Evolutionary conservation across 805 yeast species (phyloP), one percentile per base, ranked within the genome.

Genomic region (Brettanomyces bruxellensis): DNA sequence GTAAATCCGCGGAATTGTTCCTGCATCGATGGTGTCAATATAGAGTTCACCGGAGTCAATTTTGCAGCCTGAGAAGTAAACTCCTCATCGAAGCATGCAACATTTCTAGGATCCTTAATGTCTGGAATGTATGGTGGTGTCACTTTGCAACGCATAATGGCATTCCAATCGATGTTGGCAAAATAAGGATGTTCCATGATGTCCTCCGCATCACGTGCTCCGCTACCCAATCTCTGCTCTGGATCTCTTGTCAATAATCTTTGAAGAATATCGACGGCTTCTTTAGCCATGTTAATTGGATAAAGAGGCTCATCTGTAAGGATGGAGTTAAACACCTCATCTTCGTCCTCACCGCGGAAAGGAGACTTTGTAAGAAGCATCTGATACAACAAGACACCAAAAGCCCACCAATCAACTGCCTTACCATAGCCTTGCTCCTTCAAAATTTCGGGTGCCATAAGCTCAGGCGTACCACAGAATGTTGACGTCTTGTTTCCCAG

Each of bases 321-420:
- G 58, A 93, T 93, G 12, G 99, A 96, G 65, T 90, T 93, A 68
- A 91, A 93, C 34, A 93, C 89, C 67, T 93, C 99, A 60, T 93
- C 98, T 49, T 67, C 71, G 48, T 66, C 70, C 55, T 90, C 96
- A 54, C 99, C 99, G 54, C 91, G 83, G 69, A 93, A 93, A 35
- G 99, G 99, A 6, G 96, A 86, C 66, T 91, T 95, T 45, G 96
- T 93, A 48, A 93, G 73, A 47, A 93, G 72, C 99, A 93, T 93
- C 67, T 93, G 99, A 66, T 91, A 93, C 53, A 93, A 71, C 52
- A 93, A 73, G 28, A 93, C 98, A 48, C 99, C 99, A 72, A 90
- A 88, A 1, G 99, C 98, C 99, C 99, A 93, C 99, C 99, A 93
- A 67, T 93, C 99, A 46, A 93, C 99, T 37, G 93, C 85, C 59